Evolutionary conservation across 331 rosid species (phyloP).

Genomic region (Quercus phellos): DNA sequence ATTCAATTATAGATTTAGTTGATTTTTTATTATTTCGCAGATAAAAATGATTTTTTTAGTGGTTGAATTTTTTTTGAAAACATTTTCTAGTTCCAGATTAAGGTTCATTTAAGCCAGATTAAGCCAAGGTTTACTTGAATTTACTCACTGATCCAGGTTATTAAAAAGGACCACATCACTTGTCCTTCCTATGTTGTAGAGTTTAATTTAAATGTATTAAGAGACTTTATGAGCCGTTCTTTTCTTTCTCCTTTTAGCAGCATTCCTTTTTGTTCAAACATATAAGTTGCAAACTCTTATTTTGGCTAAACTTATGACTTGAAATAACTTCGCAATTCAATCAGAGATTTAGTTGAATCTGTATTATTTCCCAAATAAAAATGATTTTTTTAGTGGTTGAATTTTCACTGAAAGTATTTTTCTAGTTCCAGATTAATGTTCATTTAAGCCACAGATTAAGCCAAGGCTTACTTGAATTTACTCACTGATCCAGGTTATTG

Average conservation of each 20-base stretch:
- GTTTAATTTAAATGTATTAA: not conserved
- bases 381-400: not conserved
- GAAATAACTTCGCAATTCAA: not conserved
- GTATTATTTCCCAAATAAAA: not conserved
- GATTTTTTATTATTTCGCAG: not conserved
- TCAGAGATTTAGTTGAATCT: not conserved
- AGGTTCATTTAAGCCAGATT: not conserved
- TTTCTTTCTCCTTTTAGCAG: not conserved
- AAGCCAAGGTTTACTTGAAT: not conserved
- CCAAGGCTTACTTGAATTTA: not conserved
- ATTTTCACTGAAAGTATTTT: slow-evolving; percentile 1
- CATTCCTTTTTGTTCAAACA: not conserved
- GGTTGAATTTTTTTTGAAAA: not conserved
- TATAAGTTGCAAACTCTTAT: not conserved
- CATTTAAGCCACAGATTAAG: not conserved
- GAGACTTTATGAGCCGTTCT: not conserved
- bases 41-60: not conserved
- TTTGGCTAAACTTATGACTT: not conserved
- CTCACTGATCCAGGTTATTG: slow-evolving; percentile 59
- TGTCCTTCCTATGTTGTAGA: not conserved
- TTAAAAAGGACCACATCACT: slow-evolving; percentile 86
- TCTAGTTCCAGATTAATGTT: not conserved
- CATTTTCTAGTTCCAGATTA: not conserved
- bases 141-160: slow-evolving; percentile 48
- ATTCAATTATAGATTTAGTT: not conserved